phyloP scores from a whole-genome alignment of 306 rosid species.

The Cicer pinnatifidum region DNA sequence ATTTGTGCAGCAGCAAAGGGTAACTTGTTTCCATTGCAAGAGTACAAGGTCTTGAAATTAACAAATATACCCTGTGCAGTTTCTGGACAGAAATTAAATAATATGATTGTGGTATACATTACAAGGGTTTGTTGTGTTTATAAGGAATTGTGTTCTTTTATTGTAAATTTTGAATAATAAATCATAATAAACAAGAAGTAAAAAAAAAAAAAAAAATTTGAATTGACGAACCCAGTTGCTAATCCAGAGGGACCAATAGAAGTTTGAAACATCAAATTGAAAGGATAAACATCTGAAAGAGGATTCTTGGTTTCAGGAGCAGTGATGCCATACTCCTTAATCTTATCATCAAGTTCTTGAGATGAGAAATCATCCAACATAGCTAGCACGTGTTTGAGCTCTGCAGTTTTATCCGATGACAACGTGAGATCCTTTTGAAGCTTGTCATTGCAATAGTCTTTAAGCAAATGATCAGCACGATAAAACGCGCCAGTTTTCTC shows the following conservation, averaged over 20 bases:
- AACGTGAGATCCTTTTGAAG: conserved; percentile 79
- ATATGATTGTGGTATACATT: background rate
- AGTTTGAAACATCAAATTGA: conserved; percentile 93
- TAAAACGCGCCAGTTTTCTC: conserved; percentile 76
- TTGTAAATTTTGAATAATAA: background rate
- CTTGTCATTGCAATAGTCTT: conserved; percentile 85
- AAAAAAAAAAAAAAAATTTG: background rate
- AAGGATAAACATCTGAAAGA: conserved; percentile 90
- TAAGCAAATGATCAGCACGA: conserved; percentile 91
- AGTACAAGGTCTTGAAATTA: conserved; percentile 85
- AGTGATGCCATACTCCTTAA: conserved; percentile 81
- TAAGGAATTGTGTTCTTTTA: background rate
- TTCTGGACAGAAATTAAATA: conserved; percentile 55
- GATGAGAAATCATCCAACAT: conserved; percentile 72
- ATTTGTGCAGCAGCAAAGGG: conserved; percentile 99
- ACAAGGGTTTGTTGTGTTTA: background rate
- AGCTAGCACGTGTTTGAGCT: conserved; percentile 74
- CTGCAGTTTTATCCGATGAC: conserved; percentile 66
- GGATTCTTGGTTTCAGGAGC: conserved; percentile 91
- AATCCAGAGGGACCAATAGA: conserved; percentile 91
- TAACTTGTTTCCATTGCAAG: conserved; percentile 81
- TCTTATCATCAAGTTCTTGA: conserved; percentile 75
- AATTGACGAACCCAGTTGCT: conserved; percentile 74
- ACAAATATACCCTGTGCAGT: conserved; percentile 98
- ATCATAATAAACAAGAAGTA: background rate